A percentile compares a stretch with the other conserved stretches of the same genome.
phyloP scores from a whole-genome alignment of 73 alveolate species.

The Uronychia setigera region DNA sequence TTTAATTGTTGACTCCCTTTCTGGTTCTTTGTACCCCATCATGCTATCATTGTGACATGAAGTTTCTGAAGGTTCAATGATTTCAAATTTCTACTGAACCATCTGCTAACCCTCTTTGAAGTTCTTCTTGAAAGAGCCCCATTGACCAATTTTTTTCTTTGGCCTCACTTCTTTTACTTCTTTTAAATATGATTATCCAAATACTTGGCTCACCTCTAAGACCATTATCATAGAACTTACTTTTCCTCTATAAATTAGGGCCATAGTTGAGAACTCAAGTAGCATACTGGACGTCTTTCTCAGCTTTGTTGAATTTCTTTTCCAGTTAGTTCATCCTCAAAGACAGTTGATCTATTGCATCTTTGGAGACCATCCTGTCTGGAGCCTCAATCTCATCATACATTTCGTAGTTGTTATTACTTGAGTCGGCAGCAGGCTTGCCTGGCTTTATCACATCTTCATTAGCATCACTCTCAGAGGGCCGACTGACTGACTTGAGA shows the following conservation, averaged over 20 bases:
- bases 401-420: too few species aligned
- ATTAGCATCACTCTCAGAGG: neutral
- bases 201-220: neutral
- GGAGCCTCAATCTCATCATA: too few species aligned
- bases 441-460: neutral
- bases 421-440: neutral
- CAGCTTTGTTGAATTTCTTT: neutral
- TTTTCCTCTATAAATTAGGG: neutral
- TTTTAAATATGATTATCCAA: neutral
- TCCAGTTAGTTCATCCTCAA: neutral
- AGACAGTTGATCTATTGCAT: neutral
- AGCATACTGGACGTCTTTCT: neutral
- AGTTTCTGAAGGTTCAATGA: too few species aligned
- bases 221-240: too few species aligned
- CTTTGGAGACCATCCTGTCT: too few species aligned
- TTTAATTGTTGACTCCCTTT: too few species aligned
- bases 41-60: too few species aligned
- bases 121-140: neutral
- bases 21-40: too few species aligned
- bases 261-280: neutral
- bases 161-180: neutral
- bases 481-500: neutral
- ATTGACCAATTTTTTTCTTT: neutral
- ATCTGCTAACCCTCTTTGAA: neutral
- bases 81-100: neutral